Percentiles rank a stretch among this genome's conserved stretches.
Conservation (phyloP, 192 early-diverging fungal species). For the Backusella sp. region DNA sequence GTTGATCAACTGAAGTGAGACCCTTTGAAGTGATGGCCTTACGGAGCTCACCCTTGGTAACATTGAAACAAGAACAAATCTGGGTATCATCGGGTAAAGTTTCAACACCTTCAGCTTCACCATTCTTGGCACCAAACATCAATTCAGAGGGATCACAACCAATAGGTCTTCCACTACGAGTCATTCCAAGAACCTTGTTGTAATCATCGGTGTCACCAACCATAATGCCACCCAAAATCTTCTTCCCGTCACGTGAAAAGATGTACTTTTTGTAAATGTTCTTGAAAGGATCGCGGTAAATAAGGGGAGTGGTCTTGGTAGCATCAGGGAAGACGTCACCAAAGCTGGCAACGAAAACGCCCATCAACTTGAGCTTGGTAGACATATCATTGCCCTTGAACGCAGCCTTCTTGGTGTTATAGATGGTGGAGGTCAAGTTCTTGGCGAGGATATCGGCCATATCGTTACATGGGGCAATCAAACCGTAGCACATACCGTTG, state of each 20-base stretch:
- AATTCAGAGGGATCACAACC: slow-evolving; percentile 52
- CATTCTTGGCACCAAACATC: slow-evolving; percentile 40
- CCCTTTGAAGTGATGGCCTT: slow-evolving; percentile 47
- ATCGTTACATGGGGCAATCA: slow-evolving; percentile 67
- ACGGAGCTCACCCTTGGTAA: slow-evolving; percentile 59
- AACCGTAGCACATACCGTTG: slow-evolving; percentile 51
- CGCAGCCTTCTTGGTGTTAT: slow-evolving; percentile 19
- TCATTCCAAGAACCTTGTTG: slow-evolving; percentile 54
- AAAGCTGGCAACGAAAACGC: slow-evolving; percentile 70
- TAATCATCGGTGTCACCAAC: slow-evolving; percentile 69
- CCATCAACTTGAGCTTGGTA: slow-evolving; percentile 67
- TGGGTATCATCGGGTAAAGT: slow-evolving; percentile 68
- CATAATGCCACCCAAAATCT: slow-evolving; percentile 64
- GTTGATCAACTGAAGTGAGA: slow-evolving; percentile 15
- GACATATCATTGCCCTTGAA: slow-evolving; percentile 64
- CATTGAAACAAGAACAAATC: slow-evolving; percentile 71
- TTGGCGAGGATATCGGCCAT: slow-evolving; percentile 68
- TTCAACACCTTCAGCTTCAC: slow-evolving; percentile 40
- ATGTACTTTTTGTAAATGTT: slow-evolving; percentile 59
- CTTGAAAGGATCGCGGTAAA: slow-evolving; percentile 53
- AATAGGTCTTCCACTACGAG: slow-evolving; percentile 51
- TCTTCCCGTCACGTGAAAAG: slow-evolving; percentile 65
- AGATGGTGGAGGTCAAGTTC: slow-evolving; percentile 37
- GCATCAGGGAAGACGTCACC: slow-evolving; percentile 62
- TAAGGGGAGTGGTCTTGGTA: slow-evolving; percentile 34